Percentiles rank a stretch among this genome's conserved stretches.
Evolutionary conservation across 208 protist species (phyloP).

Genomic region (Acanthamoeba triangularis): DNA sequence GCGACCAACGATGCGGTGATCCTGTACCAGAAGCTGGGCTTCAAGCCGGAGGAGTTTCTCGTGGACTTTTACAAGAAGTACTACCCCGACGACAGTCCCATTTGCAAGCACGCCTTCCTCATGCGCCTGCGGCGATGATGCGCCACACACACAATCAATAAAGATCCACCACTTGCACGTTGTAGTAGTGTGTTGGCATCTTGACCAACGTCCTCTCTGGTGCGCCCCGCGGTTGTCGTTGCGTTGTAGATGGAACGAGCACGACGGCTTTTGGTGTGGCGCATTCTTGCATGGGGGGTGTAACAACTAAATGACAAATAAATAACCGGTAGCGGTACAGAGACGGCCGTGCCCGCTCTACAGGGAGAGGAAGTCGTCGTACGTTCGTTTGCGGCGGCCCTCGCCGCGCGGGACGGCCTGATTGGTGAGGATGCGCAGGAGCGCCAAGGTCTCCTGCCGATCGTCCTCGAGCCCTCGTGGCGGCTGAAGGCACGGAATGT

Average conservation of each 20-base stretch:
- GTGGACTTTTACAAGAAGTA: conserved; percentile 87
- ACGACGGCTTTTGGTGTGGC: too few relatives aligned
- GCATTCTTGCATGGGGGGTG: too few relatives aligned
- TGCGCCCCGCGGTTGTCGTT: too few relatives aligned
- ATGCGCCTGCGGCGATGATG: conserved; percentile 83
- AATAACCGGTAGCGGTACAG: too few relatives aligned
- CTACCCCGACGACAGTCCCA: conserved; percentile 77
- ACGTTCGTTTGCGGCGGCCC: not conserved
- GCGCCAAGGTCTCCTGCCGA: not conserved
- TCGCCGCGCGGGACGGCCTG: not conserved
- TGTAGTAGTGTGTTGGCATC: too few relatives aligned
- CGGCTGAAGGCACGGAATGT: conserved; percentile 53
- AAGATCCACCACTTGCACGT: too few relatives aligned
- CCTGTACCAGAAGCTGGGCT: conserved; percentile 90
- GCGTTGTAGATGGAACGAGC: too few relatives aligned
- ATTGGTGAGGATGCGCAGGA: not conserved
- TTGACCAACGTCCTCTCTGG: too few relatives aligned
- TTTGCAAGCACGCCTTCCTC: conserved; percentile 84
- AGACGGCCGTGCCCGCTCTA: not conserved
- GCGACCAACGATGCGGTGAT: conserved; percentile 86
- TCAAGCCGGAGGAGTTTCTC: conserved; percentile 88
- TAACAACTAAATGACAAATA: too few relatives aligned
- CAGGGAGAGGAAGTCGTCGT: not conserved
- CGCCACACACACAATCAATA: not conserved
- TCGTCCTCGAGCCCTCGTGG: not conserved